Base-by-base conservation (phyloP, 2,329 filamentous ascomycete genomes). In the Xylariaceae sp. region DNA sequence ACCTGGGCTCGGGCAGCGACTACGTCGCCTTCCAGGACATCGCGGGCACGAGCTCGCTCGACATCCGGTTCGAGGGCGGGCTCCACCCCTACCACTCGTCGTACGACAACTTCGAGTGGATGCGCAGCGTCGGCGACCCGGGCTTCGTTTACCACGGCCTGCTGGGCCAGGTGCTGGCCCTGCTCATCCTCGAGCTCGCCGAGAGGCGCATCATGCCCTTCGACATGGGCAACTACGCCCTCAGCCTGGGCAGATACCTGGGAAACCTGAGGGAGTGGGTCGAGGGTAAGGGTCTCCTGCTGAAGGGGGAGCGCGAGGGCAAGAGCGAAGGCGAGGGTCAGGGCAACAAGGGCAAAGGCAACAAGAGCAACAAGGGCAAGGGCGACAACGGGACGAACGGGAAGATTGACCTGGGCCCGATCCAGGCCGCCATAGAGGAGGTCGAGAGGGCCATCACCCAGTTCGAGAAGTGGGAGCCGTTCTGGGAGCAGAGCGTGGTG, bases 11-110 rank as follows among this genome's bases (percentile, higher is more conserved):
- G 4, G 80, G 74, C 8, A 83, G 86, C 45, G 92, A 96, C 58
- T 92, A 86, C 49, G 83, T 88, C 3, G 78, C 88, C 2, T 98
- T 96, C 58, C 90, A 94, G 59, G 77, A 90, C 54, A 84, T 96
- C 32, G 87, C 86, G 1, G 92, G 92, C 33, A 88, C 80, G 6
- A 90, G 87, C 28, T 89, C 84, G 9, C 68, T 98, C 36, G 88
- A 96, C 55, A 75, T 98, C 44, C 72, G 76, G 18, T 96, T 98
- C 52, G 50, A 65, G 23, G 83, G 83, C 28, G 65, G 72, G 6
- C 59, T 65, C 9, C 82, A 73, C 49, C 86, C 89, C 0, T 77
- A 80, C 32, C 80, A 88, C 58, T 89, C 83, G 39, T 92, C 83
- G 60, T 93, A 94, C 59, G 90, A 96, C 53, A 93, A 79, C 34